Evolutionary conservation across 139 green algal species (phyloP), one percentile per base, ranked within the genome.

Genomic region (Parachlorella kessleri): DNA sequence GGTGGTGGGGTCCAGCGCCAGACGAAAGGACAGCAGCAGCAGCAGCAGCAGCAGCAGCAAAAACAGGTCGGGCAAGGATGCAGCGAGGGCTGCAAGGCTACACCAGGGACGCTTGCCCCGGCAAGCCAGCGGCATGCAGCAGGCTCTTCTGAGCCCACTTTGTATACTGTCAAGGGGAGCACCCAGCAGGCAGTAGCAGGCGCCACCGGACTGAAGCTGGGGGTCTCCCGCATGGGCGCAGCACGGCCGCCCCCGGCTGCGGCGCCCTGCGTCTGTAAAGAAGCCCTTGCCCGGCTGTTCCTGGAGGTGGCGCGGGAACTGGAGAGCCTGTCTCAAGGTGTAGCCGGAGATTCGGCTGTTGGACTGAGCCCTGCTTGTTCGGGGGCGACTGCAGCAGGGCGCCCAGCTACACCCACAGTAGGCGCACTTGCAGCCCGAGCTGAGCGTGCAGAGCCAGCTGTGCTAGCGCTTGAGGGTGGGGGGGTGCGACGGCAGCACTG

Each of bases 231-330:
- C 0, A 40, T 38, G 26, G 7, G 64, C 0, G 75, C 65, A 6
- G 37, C 41, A 35, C 35, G 36, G 4, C 4, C 8, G 4, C 42
- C 36, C 23, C 33, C 66, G 6, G 64, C 75, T 4, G 66, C 42
- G 26, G 55, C 70, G 26, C n/a, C 75, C 6, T 40, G 41, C 1
- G 66, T 81, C n/a, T 81, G 66, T 66, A 81, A 81, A 66, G 66
- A 65, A 9, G 75, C 48, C 3, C 75, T 81, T 28, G 67, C 40
- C 32, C 26, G 7, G 21, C 42, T 48, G 26, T 81, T 66, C 64
- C 66, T 24, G 26, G 26, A 35, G 23, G 41, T 81, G 35, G 36
- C 3, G 2, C 41, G 48, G 28, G 75, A n/a, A 14, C 35, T 83
- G 71, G 40, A 10, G 37, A 28, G 18, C 38, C 42, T 38, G 32